These are phyloP conservation scores for Austroboletus rostrupii DNA, from an alignment of 1,284 basidiomycete species.

Conservation along the genomic window DNA sequence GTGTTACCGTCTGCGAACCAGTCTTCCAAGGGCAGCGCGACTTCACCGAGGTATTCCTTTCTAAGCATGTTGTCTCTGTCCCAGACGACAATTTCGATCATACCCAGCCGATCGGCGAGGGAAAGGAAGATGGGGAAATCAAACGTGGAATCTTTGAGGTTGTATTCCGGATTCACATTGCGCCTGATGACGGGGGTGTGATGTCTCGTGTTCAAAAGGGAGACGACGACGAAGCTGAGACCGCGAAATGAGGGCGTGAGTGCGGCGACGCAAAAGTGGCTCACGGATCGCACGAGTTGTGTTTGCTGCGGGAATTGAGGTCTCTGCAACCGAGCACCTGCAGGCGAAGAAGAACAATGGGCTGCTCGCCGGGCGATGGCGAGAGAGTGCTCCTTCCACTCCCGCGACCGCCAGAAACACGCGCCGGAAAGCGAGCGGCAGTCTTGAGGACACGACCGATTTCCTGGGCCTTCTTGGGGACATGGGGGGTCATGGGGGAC, in stretches of 20 bases:
- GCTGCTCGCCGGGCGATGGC: constrained; percentile 58
- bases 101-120: constrained; percentile 68
- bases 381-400: constrained; percentile 40
- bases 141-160: constrained; percentile 75
- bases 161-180: constrained; percentile 73
- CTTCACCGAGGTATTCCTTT: constrained; percentile 94
- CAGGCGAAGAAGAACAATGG: constrained; percentile 61
- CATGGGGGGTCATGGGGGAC: constrained; percentile 28
- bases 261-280: constrained; percentile 24
- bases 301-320: constrained; percentile 59
- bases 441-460: constrained; percentile 46
- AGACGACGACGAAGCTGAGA: constrained; percentile 68
- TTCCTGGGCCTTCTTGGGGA: constrained; percentile 43
- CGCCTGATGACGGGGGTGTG: constrained; percentile 81
- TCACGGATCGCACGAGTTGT: constrained; percentile 72
- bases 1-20: constrained; percentile 68
- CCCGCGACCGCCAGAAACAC: constrained; percentile 40
- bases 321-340: constrained; percentile 63
- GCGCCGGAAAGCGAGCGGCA: constrained; percentile 42
- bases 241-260: constrained; percentile 4
- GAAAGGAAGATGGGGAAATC: constrained; percentile 81
- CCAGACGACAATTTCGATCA: constrained; percentile 87
- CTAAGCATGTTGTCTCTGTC: constrained; percentile 79
- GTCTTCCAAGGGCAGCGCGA: constrained; percentile 68
- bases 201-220: constrained; percentile 61